Base-by-base conservation (phyloP, 805 yeast genomes). In the Teunomyces panamensis region DNA sequence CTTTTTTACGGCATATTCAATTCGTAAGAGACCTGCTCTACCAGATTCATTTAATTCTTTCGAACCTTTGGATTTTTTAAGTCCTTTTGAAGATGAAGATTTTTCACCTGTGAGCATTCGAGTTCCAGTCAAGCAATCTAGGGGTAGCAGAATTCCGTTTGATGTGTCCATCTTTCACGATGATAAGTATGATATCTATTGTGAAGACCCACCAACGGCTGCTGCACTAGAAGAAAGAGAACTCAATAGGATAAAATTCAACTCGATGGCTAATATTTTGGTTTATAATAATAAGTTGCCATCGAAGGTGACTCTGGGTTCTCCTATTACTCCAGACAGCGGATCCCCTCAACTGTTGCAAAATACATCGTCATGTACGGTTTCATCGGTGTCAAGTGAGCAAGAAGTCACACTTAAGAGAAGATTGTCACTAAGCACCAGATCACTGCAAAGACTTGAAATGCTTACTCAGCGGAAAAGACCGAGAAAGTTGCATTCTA, bases 261-360 rank as follows among this genome's bases (percentile, higher is more conserved):
- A 46, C 26, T 43, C 53, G 14, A 48, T 36, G 34, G 60, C 54
- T 8, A 54, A 57, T 20, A 48, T 56, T 26, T 39, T 54, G 30
- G 39, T 54, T 4, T 57, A 57, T 42, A 47, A 46, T 36, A 46
- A 46, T 13, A 46, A 50, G 13, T 27, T 37, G 27, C 49, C 46
- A 8, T 43, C 46, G 13, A 27, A 39, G 2, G 24, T 14, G 9
- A 41, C 43, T 9, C 28, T 29, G 43, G 32, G 27, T 5, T 39
- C 43, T 6, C 32, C 43, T 10, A 10, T 37, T n/a, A 37, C 41
- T 11, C 29, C 20, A 6, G 41, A 37, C n/a, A 32, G 27, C 29
- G 24, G 16, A 7, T 24, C 30, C 4, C 10, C 27, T 9, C 30
- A 37, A 4, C 30, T 32, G 34, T 9, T 32, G 34, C 34, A 32